Evolutionary conservation across 2,329 filamentous ascomycete genomes (phyloP).

Genomic region (Metarhizium robertsii): DNA sequence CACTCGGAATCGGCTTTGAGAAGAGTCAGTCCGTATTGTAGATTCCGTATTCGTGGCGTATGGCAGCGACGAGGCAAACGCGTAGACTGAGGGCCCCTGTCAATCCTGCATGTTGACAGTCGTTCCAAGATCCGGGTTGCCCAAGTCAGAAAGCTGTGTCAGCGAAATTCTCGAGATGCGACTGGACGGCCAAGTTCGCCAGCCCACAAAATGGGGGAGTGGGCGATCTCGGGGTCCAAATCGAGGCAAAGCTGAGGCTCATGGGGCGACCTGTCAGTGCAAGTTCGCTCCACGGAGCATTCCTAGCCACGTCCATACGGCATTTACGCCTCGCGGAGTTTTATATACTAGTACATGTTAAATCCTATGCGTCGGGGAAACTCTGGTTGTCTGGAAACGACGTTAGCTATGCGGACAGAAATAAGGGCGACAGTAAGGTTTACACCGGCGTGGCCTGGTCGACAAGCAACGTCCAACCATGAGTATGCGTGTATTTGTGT

Average conservation of each 20-base stretch:
- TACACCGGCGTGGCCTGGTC: neutral
- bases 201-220: constrained; percentile 16
- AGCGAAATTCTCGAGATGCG: constrained; percentile 19
- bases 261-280: constrained; percentile 4
- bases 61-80: neutral
- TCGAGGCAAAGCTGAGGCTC: constrained; percentile 11
- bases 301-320: too few species aligned
- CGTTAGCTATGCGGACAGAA: neutral
- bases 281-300: neutral
- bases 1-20: neutral
- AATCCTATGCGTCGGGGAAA: neutral
- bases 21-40: neutral
- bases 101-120: constrained; percentile 11
- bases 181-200: constrained; percentile 18
- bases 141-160: constrained; percentile 13
- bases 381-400: neutral
- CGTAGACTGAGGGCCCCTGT: constrained; percentile 4
- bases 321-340: too few species aligned
- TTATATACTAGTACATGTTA: neutral
- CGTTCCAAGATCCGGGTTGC: constrained; percentile 7
- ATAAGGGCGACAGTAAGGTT: neutral
- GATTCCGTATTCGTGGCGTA: neutral
- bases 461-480: neutral
- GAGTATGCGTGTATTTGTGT: neutral
- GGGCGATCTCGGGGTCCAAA: constrained; percentile 18